These are phyloP conservation scores for Chaetomidium leptoderma DNA, from an alignment of 495 filamentous ascomycete species.

Conservation along the genomic window DNA sequence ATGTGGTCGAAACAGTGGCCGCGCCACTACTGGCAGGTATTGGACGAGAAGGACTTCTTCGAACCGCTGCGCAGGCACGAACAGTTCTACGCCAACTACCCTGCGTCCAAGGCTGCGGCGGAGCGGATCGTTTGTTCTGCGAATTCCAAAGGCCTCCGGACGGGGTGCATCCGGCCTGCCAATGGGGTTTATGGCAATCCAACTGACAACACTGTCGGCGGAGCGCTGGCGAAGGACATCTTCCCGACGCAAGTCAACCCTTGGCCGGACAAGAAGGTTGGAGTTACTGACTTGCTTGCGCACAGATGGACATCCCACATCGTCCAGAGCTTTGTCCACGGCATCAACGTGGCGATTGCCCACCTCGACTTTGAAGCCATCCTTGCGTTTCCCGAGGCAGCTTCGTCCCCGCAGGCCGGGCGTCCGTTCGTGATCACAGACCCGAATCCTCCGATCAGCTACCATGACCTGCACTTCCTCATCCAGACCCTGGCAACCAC, in stretches of 20 bases:
- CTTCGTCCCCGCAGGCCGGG: conserved; percentile 36
- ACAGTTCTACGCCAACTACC: conserved; percentile 56
- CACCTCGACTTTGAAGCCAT: conserved; percentile 55
- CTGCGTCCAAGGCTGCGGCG: conserved; percentile 50
- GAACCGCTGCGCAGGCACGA: conserved; percentile 42
- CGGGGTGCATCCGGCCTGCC: conserved; percentile 54
- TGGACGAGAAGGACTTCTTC: conserved; percentile 44
- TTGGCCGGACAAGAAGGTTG: not conserved
- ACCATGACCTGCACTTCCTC: conserved; percentile 22
- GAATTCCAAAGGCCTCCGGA: conserved; percentile 44
- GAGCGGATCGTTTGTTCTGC: conserved; percentile 50
- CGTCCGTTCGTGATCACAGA: conserved; percentile 40
- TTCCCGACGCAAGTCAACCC: conserved; percentile 44
- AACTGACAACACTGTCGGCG: conserved; percentile 48
- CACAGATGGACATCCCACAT: conserved; percentile 49
- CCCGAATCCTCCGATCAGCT: conserved; percentile 41
- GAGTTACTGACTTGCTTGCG: conserved; percentile 3
- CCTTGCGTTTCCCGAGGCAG: conserved; percentile 22
- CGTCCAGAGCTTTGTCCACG: conserved; percentile 55
- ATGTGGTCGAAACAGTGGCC: conserved; percentile 29
- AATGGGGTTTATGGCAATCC: conserved; percentile 59
- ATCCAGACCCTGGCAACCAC: conserved; percentile 31
- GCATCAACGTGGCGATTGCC: conserved; percentile 54
- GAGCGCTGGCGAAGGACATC: conserved; percentile 32
- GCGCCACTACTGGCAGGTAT: conserved; percentile 42